Base-by-base conservation (phyloP, 441 rosid species). In the Theobroma grandiflorum region DNA sequence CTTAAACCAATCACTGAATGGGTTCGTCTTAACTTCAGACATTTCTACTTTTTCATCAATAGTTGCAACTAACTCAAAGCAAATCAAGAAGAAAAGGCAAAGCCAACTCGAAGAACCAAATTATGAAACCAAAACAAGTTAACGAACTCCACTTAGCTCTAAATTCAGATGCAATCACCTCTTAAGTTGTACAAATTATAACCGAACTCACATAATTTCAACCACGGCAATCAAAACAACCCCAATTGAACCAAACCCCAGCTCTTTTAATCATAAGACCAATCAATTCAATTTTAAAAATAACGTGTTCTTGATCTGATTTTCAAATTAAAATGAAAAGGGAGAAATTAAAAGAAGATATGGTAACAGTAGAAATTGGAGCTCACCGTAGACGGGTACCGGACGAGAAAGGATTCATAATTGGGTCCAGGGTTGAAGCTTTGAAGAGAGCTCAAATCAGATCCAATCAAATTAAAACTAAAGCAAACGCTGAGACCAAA, bases 391-490 rank as follows among this genome's bases (percentile, higher is more conserved):
- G 89, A 84, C 99, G 99, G 80, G 99, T 97, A 77, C 93, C 95
- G 80, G 99, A 95, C 75, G 99, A 95, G 86, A 97, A 95, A 63
- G 99, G 98, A 90, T 95, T 97, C 98, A 97, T 97, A 95, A 90
- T 88, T 88, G 89, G 85, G 83, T 88, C 88, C 81, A 86, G 71
- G 74, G 57, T 63, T 49, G 72, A 61, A 79, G 79, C 81, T 82
- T 43, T 22, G 38, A n/a, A 12, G 52, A 58, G 45, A 83, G 81
- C 79, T 82, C 63, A 80, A 70, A 83, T 79, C 87, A 78, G 94
- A 88, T 89, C 92, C 83, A 77, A 78, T 67, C 40, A 37, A 63
- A 63, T 68, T 62, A 73, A 42, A 47, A 68, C n/a, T 53, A 57
- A 63, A 73, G 3, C 52, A 31, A 76, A 70, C 79, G 82, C 82